phyloP scores from a whole-genome alignment of 352 stramenopile species.

The Thalassiosira allenii region DNA sequence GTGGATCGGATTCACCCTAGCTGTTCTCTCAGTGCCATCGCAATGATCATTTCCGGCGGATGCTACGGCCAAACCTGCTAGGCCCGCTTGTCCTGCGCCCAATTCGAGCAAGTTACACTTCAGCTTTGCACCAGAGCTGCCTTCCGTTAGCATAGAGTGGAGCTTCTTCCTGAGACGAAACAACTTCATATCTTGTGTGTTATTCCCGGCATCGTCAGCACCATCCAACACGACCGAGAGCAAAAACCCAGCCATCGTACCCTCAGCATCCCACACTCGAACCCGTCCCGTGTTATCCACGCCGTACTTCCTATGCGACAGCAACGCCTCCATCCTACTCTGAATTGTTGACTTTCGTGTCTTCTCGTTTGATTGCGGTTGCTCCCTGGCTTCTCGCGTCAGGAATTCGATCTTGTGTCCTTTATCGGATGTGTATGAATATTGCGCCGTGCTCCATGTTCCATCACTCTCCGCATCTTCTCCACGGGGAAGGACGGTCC shows the following conservation, averaged over 20 bases:
- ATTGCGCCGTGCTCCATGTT: conserved; percentile 2
- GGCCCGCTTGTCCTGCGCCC: conserved; percentile 79
- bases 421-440: conserved; percentile 29
- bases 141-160: conserved; percentile 21
- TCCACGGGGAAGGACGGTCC: conserved; percentile 21
- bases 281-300: conserved; percentile 86
- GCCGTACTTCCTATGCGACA: conserved; percentile 70
- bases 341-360: conserved; percentile 1
- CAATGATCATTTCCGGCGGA: neutral
- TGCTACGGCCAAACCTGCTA: conserved; percentile 65
- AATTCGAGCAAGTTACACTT: conserved; percentile 70
- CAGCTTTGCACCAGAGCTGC: neutral
- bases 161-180: conserved; percentile 26
- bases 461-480: neutral
- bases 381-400: conserved; percentile 33
- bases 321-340: conserved; percentile 47
- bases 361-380: conserved; percentile 24
- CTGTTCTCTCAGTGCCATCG: too few relatives aligned
- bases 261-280: conserved; percentile 83
- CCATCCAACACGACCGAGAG: conserved; percentile 54
- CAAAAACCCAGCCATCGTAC: conserved; percentile 69
- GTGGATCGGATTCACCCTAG: conserved; percentile 8
- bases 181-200: neutral
- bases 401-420: conserved; percentile 32
- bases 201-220: neutral